Evolutionary conservation across 2,329 filamentous ascomycete genomes (phyloP), one percentile per base, ranked within the genome.

Genomic region (Sporothrix variecibatus): DNA sequence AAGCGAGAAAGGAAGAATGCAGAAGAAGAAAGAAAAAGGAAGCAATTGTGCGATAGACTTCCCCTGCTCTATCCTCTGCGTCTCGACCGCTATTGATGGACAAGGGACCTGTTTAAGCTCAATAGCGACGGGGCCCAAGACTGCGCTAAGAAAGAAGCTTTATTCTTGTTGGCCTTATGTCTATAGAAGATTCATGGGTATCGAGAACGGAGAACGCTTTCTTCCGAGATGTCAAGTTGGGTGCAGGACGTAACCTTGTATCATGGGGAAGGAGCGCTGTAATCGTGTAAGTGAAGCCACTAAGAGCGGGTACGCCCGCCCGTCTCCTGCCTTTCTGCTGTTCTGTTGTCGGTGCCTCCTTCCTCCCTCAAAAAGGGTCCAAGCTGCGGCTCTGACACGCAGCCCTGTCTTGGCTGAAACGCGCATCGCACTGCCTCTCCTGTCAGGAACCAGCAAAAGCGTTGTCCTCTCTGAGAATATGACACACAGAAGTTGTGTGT

Each of bases 401-500:
- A 51, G 34, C 64, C 75, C 77, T 76, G 43, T 34, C 76, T 74
- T 58, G 58, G 76, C 76, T 79, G 76, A 79, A 79, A 79, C 78
- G 69, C 67, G 51, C 71, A 74, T 53, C 56, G 23, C 64, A 43
- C 68, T 73, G 72, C 60, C 31, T 62, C 60, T 67, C 49, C 62
- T 67, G 26, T 56, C 46, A 43, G 12, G 12, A 74, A 51, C 67
- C 31, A 20, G n/a, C 23, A 31, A 67, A 26, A 1, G 23, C 5
- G 7, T 9, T 43, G 15, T 68, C 0, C 6, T 5, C 8, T 56
- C 20, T 31, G 17, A 34, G 9, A 40, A 6, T 17, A 6, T 8
- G 20, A 3, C 23, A 15, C 20, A 56, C 28, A n/a, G 28, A 43
- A 15, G 2, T 58, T 23, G 31, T 12, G 20, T 40, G 7, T 38